Conservation (phyloP, 2,329 filamentous ascomycete species). For the Sporothrix pallida region DNA sequence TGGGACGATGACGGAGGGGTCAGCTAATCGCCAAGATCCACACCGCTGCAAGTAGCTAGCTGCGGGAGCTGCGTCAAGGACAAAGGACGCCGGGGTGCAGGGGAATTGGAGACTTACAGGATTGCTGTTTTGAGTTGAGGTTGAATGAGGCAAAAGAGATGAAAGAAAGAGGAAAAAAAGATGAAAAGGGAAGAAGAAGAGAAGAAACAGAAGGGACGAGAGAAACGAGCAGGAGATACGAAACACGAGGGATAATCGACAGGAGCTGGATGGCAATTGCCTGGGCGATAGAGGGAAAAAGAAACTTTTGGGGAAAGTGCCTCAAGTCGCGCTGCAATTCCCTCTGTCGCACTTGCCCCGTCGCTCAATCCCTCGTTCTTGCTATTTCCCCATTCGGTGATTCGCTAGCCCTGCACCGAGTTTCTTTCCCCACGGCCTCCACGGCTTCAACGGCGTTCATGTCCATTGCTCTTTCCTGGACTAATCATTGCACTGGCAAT, state of each 20-base stretch:
- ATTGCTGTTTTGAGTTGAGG: conserved; percentile 2
- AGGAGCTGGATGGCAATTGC: conserved; percentile 26
- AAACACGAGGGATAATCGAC: conserved; percentile 25
- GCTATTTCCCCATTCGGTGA: conserved; percentile 27
- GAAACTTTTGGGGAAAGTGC: conserved; percentile 32
- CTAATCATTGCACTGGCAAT: background rate
- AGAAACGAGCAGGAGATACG: conserved; percentile 6
- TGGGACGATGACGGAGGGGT: conserved; percentile 35
- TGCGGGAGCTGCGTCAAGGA: conserved; percentile 29
- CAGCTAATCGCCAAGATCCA: conserved; percentile 33
- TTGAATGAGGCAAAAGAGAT: background rate
- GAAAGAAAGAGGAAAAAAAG: conserved; percentile 3
- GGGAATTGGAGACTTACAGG: conserved; percentile 27
- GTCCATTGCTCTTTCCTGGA: background rate
- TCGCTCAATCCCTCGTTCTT: conserved; percentile 28
- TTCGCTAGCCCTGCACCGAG: conserved; percentile 20
- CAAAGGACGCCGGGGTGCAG: conserved; percentile 26
- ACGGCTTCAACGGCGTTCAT: background rate
- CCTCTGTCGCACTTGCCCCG: conserved; percentile 22
- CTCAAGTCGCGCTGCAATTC: conserved; percentile 26
- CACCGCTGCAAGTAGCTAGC: conserved; percentile 29
- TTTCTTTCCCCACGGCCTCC: conserved; percentile 10
- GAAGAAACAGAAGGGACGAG: background rate
- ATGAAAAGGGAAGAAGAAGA: background rate
- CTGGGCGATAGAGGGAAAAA: conserved; percentile 26